phyloP scores from a whole-genome alignment of 257 asterid species.

The Solanum pinnatisectum region DNA sequence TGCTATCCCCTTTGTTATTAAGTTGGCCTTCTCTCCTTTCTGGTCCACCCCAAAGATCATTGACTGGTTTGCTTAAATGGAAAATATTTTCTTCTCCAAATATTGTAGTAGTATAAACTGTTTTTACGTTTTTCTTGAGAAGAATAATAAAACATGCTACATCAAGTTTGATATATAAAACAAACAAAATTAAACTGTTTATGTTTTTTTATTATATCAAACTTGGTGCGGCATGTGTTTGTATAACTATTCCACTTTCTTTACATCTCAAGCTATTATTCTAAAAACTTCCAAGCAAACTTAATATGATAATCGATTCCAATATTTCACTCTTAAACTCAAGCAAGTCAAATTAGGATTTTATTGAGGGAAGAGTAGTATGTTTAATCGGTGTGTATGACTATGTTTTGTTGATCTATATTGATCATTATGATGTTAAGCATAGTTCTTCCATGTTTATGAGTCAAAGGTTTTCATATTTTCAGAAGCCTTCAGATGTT shows the following conservation, averaged over 20 bases:
- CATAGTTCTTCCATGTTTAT: neutral
- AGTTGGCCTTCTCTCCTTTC: neutral
- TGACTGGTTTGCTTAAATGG: neutral
- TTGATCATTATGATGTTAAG: neutral
- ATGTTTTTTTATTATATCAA: neutral
- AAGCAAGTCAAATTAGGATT: neutral
- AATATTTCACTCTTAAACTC: neutral
- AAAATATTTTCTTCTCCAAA: neutral
- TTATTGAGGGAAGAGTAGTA: neutral
- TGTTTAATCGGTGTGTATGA: neutral
- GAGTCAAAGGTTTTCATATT: neutral
- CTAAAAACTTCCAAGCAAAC: neutral
- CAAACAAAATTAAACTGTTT: neutral
- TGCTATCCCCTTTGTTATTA: neutral
- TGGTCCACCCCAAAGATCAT: neutral
- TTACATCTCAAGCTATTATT: neutral
- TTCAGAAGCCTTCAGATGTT: slow-evolving; percentile 54
- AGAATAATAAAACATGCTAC: neutral
- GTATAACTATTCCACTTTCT: neutral
- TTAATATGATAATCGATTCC: neutral
- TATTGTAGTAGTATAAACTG: neutral
- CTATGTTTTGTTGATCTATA: neutral
- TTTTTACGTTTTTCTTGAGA: neutral
- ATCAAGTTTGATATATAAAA: neutral
- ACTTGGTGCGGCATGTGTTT: neutral